A percentile compares a stretch with the other conserved stretches of the same genome.
Conservation (phyloP, 352 stramenopile genomes). For the Pythium angustatum region DNA sequence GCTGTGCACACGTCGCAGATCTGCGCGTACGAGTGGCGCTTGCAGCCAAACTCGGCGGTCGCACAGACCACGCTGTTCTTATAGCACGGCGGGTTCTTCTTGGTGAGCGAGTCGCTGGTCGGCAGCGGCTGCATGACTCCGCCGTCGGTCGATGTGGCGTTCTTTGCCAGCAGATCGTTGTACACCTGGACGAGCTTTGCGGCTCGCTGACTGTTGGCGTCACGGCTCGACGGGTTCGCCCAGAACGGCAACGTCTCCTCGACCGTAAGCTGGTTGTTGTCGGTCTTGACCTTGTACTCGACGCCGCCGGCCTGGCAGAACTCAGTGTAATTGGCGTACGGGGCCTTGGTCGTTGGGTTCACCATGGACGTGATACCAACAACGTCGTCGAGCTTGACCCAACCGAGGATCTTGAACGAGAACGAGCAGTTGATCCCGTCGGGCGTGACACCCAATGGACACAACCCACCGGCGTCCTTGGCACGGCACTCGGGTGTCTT, state of each 20-base stretch:
- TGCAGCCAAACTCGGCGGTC: constrained; percentile 51
- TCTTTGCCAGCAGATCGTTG: constrained; percentile 33
- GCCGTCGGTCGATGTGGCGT: constrained; percentile 1
- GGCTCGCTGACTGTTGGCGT: constrained; percentile 54
- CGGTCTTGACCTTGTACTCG: constrained; percentile 45
- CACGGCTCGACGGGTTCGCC: constrained; percentile 53
- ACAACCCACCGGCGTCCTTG: constrained; percentile 51
- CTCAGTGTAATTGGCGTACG: constrained; percentile 33
- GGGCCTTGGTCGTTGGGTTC: constrained; percentile 24
- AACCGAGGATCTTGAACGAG: constrained; percentile 74
- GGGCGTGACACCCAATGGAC: constrained; percentile 43
- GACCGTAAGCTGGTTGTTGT: constrained; percentile 39
- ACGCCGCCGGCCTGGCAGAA: constrained; percentile 52
- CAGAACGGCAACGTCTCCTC: constrained; percentile 58
- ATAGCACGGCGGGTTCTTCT: constrained; percentile 61
- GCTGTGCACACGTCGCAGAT: constrained; percentile 60
- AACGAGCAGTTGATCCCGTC: constrained; percentile 74
- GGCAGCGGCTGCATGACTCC: constrained; percentile 50
- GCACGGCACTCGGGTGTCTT: constrained; percentile 39
- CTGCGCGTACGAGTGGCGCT: constrained; percentile 59
- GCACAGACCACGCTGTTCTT: constrained; percentile 57
- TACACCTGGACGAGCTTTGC: constrained; percentile 55
- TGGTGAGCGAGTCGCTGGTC: constrained; percentile 41
- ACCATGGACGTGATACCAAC: constrained; percentile 66
- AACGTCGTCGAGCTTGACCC: constrained; percentile 76